Evolutionary conservation across 1,139 yeast genomes (phyloP), one percentile per base, ranked within the genome.

Genomic region (Taphrina deformans): DNA sequence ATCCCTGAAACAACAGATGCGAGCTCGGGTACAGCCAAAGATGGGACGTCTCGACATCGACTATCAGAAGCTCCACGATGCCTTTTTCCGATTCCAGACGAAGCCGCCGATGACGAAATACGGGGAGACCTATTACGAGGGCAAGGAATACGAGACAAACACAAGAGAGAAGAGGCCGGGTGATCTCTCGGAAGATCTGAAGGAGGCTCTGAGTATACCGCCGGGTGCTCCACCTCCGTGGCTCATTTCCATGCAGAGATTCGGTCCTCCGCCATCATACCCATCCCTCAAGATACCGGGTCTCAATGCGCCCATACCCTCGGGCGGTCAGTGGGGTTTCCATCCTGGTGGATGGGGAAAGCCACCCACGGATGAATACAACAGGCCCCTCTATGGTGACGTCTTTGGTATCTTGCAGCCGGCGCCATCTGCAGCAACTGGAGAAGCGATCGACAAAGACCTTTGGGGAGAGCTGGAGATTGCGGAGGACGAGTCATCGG

Each of bases 11-110:
- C 96, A 90, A 71, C 83, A 83, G 72, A 88, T 87, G 74, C 80
- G 98, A 68, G 95, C 89, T 66, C 80, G 88, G 64, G 96, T 92
- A 0, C 97, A 90, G 73, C 97, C 97, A 0, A 90, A 89, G 73
- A 80, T 90, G 84, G 96, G 96, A 0, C 80, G 85, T 66, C 76
- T 93, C 29, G 99, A 93, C 75, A 83, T 93, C 40, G 98, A 93
- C 74, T 92, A 88, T 73, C 87, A 83, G 68, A 88, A 86, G 70
- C 76, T 93, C 29, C 86, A 91, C 72, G 88, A 89, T 73, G 96
- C 97, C 0, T 92, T 93, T 72, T 93, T 89, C 80, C 86, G 87
- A 73, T 79, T 82, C 71, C 96, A 89, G 72, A 82, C 87, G 40
- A 86, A 85, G 71, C 98, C 98, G 0, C 79, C 81, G 59, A 70